phyloP scores from a whole-genome alignment of 148 eudicot species.

The Fagopyrum homotropicum region DNA sequence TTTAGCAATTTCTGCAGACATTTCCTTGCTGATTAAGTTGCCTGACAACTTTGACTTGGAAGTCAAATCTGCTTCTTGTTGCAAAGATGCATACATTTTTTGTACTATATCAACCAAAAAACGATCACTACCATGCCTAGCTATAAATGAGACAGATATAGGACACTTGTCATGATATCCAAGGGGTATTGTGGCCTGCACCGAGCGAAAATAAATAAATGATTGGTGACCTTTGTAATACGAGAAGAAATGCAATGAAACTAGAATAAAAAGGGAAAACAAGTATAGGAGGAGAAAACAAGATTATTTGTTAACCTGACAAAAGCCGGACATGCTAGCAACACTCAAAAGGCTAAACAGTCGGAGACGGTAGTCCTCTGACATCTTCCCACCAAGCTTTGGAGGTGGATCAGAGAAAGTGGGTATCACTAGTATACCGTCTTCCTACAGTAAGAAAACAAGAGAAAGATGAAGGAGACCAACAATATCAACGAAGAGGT shows the following conservation, averaged over 20 bases:
- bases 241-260: background rate
- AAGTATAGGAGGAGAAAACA: constrained; percentile 12
- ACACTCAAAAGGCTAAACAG: constrained; percentile 56
- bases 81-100: constrained; percentile 54
- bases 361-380: constrained; percentile 51
- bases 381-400: constrained; percentile 60
- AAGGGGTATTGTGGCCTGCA: constrained; percentile 70
- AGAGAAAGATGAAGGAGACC: background rate
- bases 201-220: background rate
- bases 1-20: constrained; percentile 75
- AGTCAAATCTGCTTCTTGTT: constrained; percentile 51
- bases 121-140: constrained; percentile 87
- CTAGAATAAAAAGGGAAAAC: background rate
- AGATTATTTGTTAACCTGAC: constrained; percentile 50
- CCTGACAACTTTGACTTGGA: constrained; percentile 43
- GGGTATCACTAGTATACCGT: constrained; percentile 78
- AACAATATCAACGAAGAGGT: too few relatives aligned
- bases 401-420: constrained; percentile 62
- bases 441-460: constrained; percentile 48
- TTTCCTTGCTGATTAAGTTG: constrained; percentile 46
- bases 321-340: constrained; percentile 94
- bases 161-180: constrained; percentile 73
- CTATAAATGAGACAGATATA: constrained; percentile 73
- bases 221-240: background rate
- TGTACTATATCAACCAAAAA: constrained; percentile 73